phyloP scores from a whole-genome alignment of 1,139 yeast genomes.

The Geotrichum carabidarum region DNA sequence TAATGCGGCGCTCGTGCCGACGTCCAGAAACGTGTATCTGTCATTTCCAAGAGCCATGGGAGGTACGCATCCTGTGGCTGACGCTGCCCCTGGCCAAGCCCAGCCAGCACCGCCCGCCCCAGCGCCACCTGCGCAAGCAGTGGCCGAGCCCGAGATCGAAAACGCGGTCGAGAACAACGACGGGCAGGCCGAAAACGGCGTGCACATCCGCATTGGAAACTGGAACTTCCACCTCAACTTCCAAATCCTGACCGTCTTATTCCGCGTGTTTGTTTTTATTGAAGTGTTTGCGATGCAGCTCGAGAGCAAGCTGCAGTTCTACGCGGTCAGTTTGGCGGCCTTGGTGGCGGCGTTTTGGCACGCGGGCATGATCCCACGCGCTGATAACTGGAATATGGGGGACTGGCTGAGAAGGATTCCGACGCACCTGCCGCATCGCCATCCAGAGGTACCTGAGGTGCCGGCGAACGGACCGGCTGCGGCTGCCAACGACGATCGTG shows the following conservation, averaged over 20 bases:
- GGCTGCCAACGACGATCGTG: not conserved
- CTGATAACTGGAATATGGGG: not conserved
- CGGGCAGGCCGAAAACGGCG: not conserved
- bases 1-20: not conserved
- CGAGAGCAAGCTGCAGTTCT: constrained; percentile 3
- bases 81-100: not conserved
- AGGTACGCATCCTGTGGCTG: not conserved
- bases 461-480: not conserved
- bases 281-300: constrained; percentile 13
- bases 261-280: constrained; percentile 7
- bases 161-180: not conserved
- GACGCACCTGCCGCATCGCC: constrained; percentile 7
- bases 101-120: constrained; percentile 4
- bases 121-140: not conserved
- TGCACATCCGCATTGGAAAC: constrained; percentile 9
- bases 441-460: constrained; percentile 7
- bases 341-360: constrained; percentile 6
- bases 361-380: constrained; percentile 4
- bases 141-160: not conserved
- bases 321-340: not conserved
- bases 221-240: constrained; percentile 4
- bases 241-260: constrained; percentile 1
- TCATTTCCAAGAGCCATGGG: not conserved
- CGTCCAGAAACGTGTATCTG: not conserved
- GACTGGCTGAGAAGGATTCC: not conserved